Conservation (phyloP, 768 basidiomycete genomes). For the Pholiota microspora region DNA sequence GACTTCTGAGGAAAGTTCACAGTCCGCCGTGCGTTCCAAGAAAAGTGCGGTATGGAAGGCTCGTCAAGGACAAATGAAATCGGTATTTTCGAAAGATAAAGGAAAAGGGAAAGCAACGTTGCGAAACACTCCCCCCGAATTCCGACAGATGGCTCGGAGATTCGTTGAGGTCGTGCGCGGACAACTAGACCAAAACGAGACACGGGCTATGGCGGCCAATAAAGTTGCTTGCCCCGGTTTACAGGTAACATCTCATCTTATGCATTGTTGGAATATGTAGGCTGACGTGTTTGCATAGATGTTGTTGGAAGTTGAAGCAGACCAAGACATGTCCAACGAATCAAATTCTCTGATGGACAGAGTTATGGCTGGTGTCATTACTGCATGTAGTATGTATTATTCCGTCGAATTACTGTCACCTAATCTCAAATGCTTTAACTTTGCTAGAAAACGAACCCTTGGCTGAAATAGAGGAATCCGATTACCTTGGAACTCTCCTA, state of each 20-base stretch:
- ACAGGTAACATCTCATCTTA: slow-evolving; percentile 44
- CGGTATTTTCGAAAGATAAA: slow-evolving; percentile 58
- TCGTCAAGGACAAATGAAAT: slow-evolving; percentile 77
- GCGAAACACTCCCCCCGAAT: slow-evolving; percentile 40
- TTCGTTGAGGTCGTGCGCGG: slow-evolving; percentile 52
- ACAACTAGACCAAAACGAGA: slow-evolving; percentile 64
- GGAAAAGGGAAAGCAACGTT: slow-evolving; percentile 31
- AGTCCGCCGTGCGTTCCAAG: slow-evolving; percentile 69
- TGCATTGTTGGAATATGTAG: slow-evolving; percentile 4
- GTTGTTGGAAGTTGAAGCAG: slow-evolving; percentile 79
- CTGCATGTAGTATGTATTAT: slow-evolving; percentile 54
- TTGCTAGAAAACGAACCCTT: slow-evolving; percentile 37
- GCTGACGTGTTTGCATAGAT: slow-evolving; percentile 45
- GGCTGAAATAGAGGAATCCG: slow-evolving; percentile 50
- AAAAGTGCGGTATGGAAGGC: slow-evolving; percentile 82
- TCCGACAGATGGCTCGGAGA: slow-evolving; percentile 41
- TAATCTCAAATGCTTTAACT: neutral
- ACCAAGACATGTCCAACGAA: slow-evolving; percentile 54
- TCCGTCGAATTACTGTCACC: neutral
- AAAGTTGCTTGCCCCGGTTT: slow-evolving; percentile 77
- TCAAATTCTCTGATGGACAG: slow-evolving; percentile 79
- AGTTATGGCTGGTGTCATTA: slow-evolving; percentile 73
- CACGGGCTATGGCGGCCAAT: slow-evolving; percentile 71
- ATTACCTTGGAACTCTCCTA: slow-evolving; percentile 80
- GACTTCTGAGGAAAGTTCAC: slow-evolving; percentile 31